These are phyloP conservation scores for Phytophthora chlamydospora DNA, from an alignment of 352 stramenopile genomes.

Conservation along the genomic window DNA sequence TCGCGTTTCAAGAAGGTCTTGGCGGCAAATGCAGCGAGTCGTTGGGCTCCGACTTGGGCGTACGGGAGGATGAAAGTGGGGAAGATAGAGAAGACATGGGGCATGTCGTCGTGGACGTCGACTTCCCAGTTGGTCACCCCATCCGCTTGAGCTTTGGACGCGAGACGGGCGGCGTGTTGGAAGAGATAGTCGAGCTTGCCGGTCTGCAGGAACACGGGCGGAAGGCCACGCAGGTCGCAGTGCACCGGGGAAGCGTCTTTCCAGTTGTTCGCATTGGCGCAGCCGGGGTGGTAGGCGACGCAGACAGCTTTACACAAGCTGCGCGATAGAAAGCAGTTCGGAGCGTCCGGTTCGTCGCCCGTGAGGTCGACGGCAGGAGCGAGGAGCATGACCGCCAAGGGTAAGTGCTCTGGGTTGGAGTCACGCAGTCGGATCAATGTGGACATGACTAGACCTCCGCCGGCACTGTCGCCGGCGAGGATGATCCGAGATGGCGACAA, in stretches of 20 bases:
- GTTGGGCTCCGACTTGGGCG: slow-evolving; percentile 25
- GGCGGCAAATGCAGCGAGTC: slow-evolving; percentile 28
- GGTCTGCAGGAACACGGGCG: slow-evolving; percentile 47
- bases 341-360: slow-evolving; percentile 21
- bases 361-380: slow-evolving; percentile 42
- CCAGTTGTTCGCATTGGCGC: slow-evolving; percentile 26
- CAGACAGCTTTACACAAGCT: slow-evolving; percentile 18
- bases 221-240: slow-evolving; percentile 38
- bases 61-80: slow-evolving; percentile 38
- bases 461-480: slow-evolving; percentile 54
- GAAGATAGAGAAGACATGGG: slow-evolving; percentile 43
- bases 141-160: slow-evolving; percentile 29
- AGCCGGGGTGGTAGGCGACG: slow-evolving; percentile 15
- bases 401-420: slow-evolving; percentile 11
- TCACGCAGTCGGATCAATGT: slow-evolving; percentile 49
- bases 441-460: slow-evolving; percentile 52
- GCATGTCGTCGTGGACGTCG: slow-evolving; percentile 37
- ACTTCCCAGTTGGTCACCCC: slow-evolving; percentile 32
- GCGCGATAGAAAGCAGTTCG: slow-evolving; percentile 28
- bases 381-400: slow-evolving; percentile 38
- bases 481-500: slow-evolving; percentile 46
- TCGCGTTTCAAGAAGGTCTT: slow-evolving; percentile 18
- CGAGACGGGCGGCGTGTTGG: slow-evolving; percentile 29
- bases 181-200: slow-evolving; percentile 39
- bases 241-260: slow-evolving; percentile 36